Evolutionary conservation across 1,284 basidiomycete genomes (phyloP), one percentile per base, ranked within the genome.

Genomic region (Irpex sp.): DNA sequence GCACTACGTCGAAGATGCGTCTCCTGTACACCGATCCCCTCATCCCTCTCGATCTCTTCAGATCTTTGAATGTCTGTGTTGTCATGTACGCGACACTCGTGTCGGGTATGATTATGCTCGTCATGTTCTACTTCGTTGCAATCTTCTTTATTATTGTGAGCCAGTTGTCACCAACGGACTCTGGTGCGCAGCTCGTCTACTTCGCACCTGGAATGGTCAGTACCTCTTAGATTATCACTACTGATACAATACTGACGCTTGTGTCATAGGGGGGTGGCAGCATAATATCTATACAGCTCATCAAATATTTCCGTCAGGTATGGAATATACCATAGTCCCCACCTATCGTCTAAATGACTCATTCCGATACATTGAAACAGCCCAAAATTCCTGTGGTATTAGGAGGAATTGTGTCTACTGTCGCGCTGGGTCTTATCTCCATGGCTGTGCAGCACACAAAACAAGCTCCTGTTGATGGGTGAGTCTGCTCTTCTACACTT

Each of bases 61-160:
- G 66, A 8, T 71, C 75, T 56, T 74, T 72, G 44, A 76, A 83
- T 64, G 68, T 81, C 44, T 77, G 75, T 61, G 75, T 77, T 4
- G 74, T 75, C 38, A 75, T 76, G 65, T 79, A 74, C 62, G 76
- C 68, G 15, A 74, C 76, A 15, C 77, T 81, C 58, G 74, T 78
- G 5, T 74, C 73, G 1, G 82, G 82, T 7, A 79, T 83, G 70
- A 75, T 84, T 64, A 80, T 79, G 77, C 74, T 84, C 63, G 82
- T 81, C 59, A 78, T 81, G 74, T 82, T 83, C 70, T 84, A 83
- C 68, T 84, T 83, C 64, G 74, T 84, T 55, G 76, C 83, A 0
- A 81, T 84, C 58, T 83, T 82, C 71, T 78, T 81, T 70, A 76
- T 77, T 5, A 75, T 83, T 59, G 82, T 81, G 8, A 72, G 71